phyloP scores from a whole-genome alignment of 2,329 filamentous ascomycete genomes.

The Diaporthe sp. region DNA sequence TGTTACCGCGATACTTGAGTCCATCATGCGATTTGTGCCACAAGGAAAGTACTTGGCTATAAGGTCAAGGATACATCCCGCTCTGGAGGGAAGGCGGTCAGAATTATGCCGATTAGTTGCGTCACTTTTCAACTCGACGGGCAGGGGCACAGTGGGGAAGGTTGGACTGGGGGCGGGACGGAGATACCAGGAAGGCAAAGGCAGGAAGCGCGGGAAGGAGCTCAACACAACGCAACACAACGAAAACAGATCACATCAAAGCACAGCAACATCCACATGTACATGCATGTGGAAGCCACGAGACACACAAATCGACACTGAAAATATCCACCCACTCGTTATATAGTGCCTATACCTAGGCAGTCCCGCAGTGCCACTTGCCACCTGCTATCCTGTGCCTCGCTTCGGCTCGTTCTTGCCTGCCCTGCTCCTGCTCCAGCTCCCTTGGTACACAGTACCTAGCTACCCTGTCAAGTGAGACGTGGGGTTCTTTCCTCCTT shows the following conservation, averaged over 20 bases:
- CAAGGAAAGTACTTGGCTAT: background rate
- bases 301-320: constrained; percentile 17
- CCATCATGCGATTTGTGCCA: rapidly evolving
- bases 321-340: background rate
- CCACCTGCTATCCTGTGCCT: background rate
- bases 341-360: background rate
- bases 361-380: background rate
- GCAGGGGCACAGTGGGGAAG: background rate
- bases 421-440: background rate
- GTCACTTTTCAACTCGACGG: constrained; percentile 31
- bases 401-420: constrained; percentile 12
- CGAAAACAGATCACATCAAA: background rate
- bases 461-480: constrained; percentile 5
- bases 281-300: constrained; percentile 32
- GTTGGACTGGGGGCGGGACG: background rate
- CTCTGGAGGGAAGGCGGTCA: constrained; percentile 30
- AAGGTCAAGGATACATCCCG: rapidly evolving
- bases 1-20: background rate
- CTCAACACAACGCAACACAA: constrained; percentile 15
- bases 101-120: constrained; percentile 33
- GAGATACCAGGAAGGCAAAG: background rate
- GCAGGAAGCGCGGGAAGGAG: constrained; percentile 1
- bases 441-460: background rate
- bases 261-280: background rate
- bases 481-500: constrained; percentile 1